Percentiles rank a stretch among this genome's conserved stretches.
Evolutionary conservation across 352 stramenopile genomes (phyloP).

Genomic region (Phytopythium aichiense): DNA sequence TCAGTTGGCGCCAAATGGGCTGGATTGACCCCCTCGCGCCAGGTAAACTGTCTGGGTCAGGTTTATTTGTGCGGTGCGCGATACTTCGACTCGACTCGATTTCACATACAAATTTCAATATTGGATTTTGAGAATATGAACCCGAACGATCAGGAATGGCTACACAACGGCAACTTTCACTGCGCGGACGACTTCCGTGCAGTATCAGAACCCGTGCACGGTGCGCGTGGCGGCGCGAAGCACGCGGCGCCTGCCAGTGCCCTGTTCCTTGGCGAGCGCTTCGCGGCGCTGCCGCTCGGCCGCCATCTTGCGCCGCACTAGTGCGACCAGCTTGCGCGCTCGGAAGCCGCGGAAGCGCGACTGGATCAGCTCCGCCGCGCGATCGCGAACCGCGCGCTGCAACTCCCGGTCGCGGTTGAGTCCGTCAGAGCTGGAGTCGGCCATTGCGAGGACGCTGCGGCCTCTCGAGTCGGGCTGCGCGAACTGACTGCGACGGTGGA

Average conservation of each 20-base stretch:
- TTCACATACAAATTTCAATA: neutral
- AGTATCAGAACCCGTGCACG: slow-evolving; percentile 41
- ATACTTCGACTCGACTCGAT: neutral
- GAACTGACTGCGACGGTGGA: slow-evolving; percentile 14
- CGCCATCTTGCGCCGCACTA: slow-evolving; percentile 32
- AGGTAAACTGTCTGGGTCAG: neutral
- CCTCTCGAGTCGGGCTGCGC: neutral
- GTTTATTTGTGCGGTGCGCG: neutral
- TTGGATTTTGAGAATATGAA: neutral
- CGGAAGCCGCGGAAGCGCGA: slow-evolving; percentile 36
- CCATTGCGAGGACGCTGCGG: slow-evolving; percentile 1
- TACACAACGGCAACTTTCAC: neutral
- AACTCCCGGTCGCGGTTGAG: slow-evolving; percentile 8
- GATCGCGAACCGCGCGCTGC: slow-evolving; percentile 23
- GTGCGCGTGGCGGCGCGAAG: slow-evolving; percentile 26
- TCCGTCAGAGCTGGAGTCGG: neutral
- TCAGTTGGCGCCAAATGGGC: neutral
- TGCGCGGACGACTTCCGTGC: neutral
- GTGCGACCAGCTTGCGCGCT: slow-evolving; percentile 27
- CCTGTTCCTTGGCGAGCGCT: slow-evolving; percentile 15
- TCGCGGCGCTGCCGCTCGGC: slow-evolving; percentile 11
- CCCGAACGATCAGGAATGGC: neutral
- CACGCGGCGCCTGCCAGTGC: slow-evolving; percentile 17
- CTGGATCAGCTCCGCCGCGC: slow-evolving; percentile 41
- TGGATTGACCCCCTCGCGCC: neutral